These are phyloP conservation scores for Rhizoclosmatium globosum DNA, from an alignment of 192 early-diverging fungal genomes.

Conservation along the genomic window DNA sequence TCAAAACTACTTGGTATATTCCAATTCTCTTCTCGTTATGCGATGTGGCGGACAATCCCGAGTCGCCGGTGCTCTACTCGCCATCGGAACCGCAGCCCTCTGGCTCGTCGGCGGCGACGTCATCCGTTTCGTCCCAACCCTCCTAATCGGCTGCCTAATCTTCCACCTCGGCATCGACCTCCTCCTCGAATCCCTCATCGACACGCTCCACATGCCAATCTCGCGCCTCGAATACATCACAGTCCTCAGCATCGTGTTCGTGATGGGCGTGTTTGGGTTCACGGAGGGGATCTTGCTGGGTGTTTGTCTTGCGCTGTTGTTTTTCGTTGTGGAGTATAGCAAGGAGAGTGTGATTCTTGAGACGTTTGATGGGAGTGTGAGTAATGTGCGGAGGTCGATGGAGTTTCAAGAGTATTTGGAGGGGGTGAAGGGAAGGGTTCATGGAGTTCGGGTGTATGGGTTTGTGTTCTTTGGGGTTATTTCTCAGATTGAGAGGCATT, in stretches of 20 bases:
- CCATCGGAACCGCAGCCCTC: conserved; percentile 73
- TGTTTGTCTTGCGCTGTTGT: conserved; percentile 91
- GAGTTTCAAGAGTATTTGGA: conserved; percentile 88
- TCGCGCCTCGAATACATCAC: conserved; percentile 86
- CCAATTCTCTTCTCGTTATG: conserved; percentile 91
- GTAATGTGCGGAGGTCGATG: conserved; percentile 88
- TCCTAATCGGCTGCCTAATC: conserved; percentile 96
- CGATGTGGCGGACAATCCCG: conserved; percentile 89
- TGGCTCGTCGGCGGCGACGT: conserved; percentile 87
- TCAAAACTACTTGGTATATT: conserved; percentile 92
- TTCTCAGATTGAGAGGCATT: conserved; percentile 46
- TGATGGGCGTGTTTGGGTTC: conserved; percentile 88
- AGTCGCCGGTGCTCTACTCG: conserved; percentile 86
- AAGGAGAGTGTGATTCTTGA: conserved; percentile 50
- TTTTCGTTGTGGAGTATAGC: conserved; percentile 83
- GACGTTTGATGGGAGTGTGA: conserved; percentile 66
- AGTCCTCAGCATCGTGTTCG: conserved; percentile 81
- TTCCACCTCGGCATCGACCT: conserved; percentile 97
- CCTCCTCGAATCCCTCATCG: conserved; percentile 87
- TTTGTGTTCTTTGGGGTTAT: conserved; percentile 93
- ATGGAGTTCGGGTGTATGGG: conserved; percentile 87
- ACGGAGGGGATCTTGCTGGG: conserved; percentile 96
- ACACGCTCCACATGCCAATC: conserved; percentile 86
- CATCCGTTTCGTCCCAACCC: conserved; percentile 90
- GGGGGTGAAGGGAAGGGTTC: conserved; percentile 84